These are phyloP conservation scores for Metschnikowia sp. DNA, from an alignment of 805 yeast species.

Conservation along the genomic window DNA sequence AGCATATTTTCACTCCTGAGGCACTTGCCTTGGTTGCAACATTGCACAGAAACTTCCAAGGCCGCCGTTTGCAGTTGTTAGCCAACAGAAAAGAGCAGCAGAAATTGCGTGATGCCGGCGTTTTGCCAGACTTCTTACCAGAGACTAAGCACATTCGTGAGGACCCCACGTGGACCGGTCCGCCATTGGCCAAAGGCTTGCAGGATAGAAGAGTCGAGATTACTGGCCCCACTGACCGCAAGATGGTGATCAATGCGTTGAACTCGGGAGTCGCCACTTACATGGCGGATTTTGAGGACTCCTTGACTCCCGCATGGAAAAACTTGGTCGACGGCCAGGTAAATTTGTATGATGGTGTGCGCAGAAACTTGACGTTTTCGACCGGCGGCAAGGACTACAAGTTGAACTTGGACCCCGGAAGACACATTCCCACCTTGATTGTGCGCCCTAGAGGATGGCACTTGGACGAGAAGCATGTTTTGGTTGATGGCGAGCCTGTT, in stretches of 20 bases:
- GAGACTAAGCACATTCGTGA: slow-evolving; percentile 70
- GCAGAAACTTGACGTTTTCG: slow-evolving; percentile 52
- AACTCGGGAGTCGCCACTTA: slow-evolving; percentile 77
- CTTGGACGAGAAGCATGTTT: slow-evolving; percentile 67
- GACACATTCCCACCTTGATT: slow-evolving; percentile 70
- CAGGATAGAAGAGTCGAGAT: slow-evolving; percentile 75
- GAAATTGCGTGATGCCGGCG: slow-evolving; percentile 57
- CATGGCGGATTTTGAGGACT: slow-evolving; percentile 86
- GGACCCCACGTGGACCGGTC: slow-evolving; percentile 74
- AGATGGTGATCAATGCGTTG: slow-evolving; percentile 79
- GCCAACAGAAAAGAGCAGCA: slow-evolving; percentile 62
- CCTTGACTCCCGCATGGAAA: slow-evolving; percentile 80
- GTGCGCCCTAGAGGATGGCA: slow-evolving; percentile 92
- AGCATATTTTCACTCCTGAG: slow-evolving; percentile 55
- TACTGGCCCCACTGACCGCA: slow-evolving; percentile 83
- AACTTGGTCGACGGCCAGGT: slow-evolving; percentile 80
- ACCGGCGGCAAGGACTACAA: slow-evolving; percentile 44
- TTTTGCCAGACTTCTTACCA: slow-evolving; percentile 57
- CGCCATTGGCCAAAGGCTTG: slow-evolving; percentile 67
- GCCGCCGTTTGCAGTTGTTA: slow-evolving; percentile 54
- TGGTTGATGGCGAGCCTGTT: slow-evolving; percentile 72
- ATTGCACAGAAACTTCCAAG: slow-evolving; percentile 70
- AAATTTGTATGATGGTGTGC: slow-evolving; percentile 70
- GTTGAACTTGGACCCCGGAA: slow-evolving; percentile 44
- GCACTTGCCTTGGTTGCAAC: slow-evolving; percentile 70